Base-by-base conservation (phyloP, 2,329 filamentous ascomycete species). In the Xylariaceae sp. region DNA sequence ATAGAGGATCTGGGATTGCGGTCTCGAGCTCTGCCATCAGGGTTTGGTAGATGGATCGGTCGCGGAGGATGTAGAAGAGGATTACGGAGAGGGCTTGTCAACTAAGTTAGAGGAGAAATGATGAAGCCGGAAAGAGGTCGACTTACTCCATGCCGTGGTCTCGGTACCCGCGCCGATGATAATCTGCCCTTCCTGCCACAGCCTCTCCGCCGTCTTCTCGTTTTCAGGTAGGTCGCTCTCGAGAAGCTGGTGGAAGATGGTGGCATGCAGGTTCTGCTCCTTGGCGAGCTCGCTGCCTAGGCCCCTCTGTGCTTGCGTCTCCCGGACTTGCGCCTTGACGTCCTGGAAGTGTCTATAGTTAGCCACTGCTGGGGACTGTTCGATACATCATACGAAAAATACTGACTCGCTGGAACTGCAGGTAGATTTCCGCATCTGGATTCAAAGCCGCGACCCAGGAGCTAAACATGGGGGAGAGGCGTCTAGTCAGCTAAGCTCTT, bases 101-200 rank as follows among this genome's bases (percentile, higher is more conserved):
- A 9, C 3, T 14, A 15, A 15, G 18, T 44, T 33, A 44, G 37
- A 9, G 9, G 5, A 19, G 15, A 4, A 23, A 16, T 19, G 30
- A 24, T 24, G 6, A 24, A 11, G 11, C 21, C 7, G 21, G 21
- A 7, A 24, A 11, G 21, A 7, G 21, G 21, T 24, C 7, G 16
- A 24, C 41, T 8, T 40, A 40, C 31, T 40, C 41, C 41, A 44
- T 2, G 34, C 26, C 16, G 52, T 52, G 8, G 53, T 56, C 31
- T 53, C 52, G 26, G 56, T 48, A 18, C 59, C 57, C n/a, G 53
- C 54, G 13, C 54, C 57, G 8, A 57, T 23, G 24, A 52, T 34
- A 17, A 36, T 18, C 21, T 43, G 31, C 15, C 40, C 44, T 38
- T 51, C 50, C 11, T 41, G 40, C 28, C 41, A 40, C 16, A 52